Conservation (phyloP, 2,329 filamentous ascomycete species). For the Nakataea oryzae region DNA sequence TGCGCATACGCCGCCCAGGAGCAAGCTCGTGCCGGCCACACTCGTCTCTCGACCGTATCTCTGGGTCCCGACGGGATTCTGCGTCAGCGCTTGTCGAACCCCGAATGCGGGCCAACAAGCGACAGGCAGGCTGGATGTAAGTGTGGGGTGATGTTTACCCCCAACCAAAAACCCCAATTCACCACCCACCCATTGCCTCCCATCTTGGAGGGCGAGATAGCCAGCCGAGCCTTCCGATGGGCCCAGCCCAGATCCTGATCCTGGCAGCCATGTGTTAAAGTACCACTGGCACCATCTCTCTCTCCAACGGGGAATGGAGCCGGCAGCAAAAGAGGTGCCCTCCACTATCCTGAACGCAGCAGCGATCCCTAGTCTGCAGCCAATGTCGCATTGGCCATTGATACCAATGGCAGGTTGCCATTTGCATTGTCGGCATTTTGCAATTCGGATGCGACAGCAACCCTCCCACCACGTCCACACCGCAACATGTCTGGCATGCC, state of each 20-base stretch:
- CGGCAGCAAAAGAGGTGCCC: background rate
- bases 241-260: background rate
- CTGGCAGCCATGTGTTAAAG: background rate
- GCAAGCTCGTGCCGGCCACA: no score
- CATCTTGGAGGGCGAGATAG: background rate
- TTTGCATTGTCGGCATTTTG: no score
- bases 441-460: background rate
- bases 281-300: background rate
- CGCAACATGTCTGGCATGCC: background rate
- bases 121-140: background rate
- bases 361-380: background rate
- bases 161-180: background rate
- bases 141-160: background rate
- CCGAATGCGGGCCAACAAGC: background rate
- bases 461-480: background rate
- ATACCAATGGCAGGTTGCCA: background rate
- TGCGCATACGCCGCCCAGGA: no score
- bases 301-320: background rate
- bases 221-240: background rate
- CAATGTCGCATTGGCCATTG: background rate
- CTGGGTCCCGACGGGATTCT: background rate
- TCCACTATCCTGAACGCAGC: background rate
- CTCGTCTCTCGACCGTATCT: no score
- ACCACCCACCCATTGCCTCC: no score
- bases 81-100: background rate